Base-by-base conservation (phyloP, 2,329 filamentous ascomycete species). In the Aspergillus udagawae region DNA sequence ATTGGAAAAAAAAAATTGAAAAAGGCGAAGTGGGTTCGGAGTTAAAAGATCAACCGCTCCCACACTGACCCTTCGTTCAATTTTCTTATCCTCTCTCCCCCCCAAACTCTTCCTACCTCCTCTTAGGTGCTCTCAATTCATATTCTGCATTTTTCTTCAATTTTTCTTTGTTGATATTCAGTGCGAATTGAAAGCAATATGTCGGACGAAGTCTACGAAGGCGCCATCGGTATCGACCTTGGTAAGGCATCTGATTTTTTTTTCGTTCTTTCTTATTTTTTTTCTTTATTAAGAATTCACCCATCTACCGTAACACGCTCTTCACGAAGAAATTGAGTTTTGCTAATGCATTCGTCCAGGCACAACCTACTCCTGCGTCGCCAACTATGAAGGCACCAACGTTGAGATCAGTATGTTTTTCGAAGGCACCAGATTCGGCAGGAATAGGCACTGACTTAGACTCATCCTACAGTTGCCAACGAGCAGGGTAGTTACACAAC, bases 141-240 rank as follows among this genome's bases (percentile, higher is more conserved):
- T 65, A 66, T 61, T 71, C 52, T 49, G 48, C 32, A 48, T 54
- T 42, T 49, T 21, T 52, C 50, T 52, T 73, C 76, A 91, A 82
- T 49, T 59, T 53, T 35, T 49, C 25, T 60, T 51, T 58, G 32
- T 51, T 47, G 21, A 47, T 47, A 47, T 12, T 25, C 44, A 47
- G 21, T 38, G 32, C 14, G 14, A 38, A 38, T 38, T 17, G 32
- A 38, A 47, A 44, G 57, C 52, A 69, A 61, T 77, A 97, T 97
- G 93, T 88, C 91, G 79, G 92, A 96, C 80, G 93, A 97, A 88
- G 88, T 95, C 74, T 99, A 97, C 81, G 94, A 99, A 79, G 94
- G 94, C 90, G 94, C 94, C 87, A 91, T 97, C 83, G 94, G 94
- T 87, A 99, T 99, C 84, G 94, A 99, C 88, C 86, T 99, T 83